Evolutionary conservation across 192 early-diverging fungal species (phyloP).

Genomic region (Linnemannia exigua): DNA sequence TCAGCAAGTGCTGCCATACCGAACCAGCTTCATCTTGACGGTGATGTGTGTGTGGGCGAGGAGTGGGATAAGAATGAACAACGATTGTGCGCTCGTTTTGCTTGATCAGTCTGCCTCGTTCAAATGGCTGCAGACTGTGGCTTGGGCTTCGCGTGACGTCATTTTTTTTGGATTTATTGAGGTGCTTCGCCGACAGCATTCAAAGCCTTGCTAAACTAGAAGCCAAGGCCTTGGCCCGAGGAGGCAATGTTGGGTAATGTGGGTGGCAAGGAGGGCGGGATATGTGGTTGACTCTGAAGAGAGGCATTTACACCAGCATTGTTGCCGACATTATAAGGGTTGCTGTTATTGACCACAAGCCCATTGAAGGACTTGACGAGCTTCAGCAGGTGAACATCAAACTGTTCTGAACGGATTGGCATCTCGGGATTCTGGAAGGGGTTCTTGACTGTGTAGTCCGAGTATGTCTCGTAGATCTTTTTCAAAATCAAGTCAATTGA

Average conservation of each 20-base stretch:
- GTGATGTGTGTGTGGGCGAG: background rate
- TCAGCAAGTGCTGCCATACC: conserved; percentile 1
- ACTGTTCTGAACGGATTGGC: conserved; percentile 97
- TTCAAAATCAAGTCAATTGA: conserved; percentile 76
- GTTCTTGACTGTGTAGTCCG: conserved; percentile 99
- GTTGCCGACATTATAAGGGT: conserved; percentile 12
- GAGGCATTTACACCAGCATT: background rate
- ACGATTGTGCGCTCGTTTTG: background rate
- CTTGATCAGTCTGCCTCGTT: too few species aligned
- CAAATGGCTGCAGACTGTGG: too few species aligned
- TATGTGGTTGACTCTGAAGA: background rate
- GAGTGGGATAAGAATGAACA: background rate
- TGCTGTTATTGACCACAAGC: conserved; percentile 14
- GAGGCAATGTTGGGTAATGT: conserved; percentile 46
- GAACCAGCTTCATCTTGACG: conserved; percentile 41
- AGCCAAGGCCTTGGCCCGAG: conserved; percentile 28
- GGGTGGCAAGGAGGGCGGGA: conserved; percentile 3
- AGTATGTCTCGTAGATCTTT: conserved; percentile 88
- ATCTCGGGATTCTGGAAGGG: conserved; percentile 99
- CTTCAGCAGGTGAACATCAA: conserved; percentile 86
- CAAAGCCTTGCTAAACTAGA: background rate
- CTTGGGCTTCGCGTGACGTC: background rate
- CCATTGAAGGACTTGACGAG: conserved; percentile 69
- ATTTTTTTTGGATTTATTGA: background rate
- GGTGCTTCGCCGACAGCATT: background rate